A percentile compares a stretch with the other conserved stretches of the same genome.
Evolutionary conservation across 2,329 filamentous ascomycete genomes (phyloP).

Genomic region (Fusarium sp.): DNA sequence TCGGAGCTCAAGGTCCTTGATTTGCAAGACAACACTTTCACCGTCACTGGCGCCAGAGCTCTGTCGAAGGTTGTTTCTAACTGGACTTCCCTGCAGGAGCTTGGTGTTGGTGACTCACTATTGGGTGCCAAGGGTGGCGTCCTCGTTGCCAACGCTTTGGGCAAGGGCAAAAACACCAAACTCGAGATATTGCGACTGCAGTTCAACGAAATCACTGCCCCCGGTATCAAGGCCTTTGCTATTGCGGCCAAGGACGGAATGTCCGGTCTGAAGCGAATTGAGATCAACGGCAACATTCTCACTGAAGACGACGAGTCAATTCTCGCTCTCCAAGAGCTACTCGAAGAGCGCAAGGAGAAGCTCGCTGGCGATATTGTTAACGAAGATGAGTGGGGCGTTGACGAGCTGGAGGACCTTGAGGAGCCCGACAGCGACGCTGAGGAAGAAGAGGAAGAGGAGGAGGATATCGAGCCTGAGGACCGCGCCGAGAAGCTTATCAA

Average conservation of each 20-base stretch:
- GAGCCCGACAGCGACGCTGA: conserved; percentile 78
- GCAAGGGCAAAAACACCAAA: conserved; percentile 80
- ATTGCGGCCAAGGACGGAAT: conserved; percentile 76
- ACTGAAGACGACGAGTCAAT: conserved; percentile 84
- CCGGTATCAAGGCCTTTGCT: conserved; percentile 78
- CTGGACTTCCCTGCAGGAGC: conserved; percentile 83
- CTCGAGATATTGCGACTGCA: conserved; percentile 87
- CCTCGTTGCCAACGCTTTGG: conserved; percentile 79
- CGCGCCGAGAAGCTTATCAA: conserved; percentile 77
- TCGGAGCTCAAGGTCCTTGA: conserved; percentile 81
- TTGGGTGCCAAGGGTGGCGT: conserved; percentile 82
- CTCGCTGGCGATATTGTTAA: conserved; percentile 73
- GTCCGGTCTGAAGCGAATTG: conserved; percentile 84
- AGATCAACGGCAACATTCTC: conserved; percentile 97
- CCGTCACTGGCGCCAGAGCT: conserved; percentile 80
- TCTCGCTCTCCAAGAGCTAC: conserved; percentile 74
- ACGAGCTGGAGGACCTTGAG: conserved; percentile 88
- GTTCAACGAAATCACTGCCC: conserved; percentile 91
- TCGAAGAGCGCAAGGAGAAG: conserved; percentile 84
- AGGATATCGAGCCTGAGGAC: conserved; percentile 71
- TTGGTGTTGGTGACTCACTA: conserved; percentile 90
- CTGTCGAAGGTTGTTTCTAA: conserved; percentile 79
- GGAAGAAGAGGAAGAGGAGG: conserved; percentile 75
- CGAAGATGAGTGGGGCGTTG: conserved; percentile 87
- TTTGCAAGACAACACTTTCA: conserved; percentile 98